These are phyloP conservation scores for Pleurotus pulmonarius DNA, from an alignment of 768 basidiomycete genomes.

Conservation along the genomic window DNA sequence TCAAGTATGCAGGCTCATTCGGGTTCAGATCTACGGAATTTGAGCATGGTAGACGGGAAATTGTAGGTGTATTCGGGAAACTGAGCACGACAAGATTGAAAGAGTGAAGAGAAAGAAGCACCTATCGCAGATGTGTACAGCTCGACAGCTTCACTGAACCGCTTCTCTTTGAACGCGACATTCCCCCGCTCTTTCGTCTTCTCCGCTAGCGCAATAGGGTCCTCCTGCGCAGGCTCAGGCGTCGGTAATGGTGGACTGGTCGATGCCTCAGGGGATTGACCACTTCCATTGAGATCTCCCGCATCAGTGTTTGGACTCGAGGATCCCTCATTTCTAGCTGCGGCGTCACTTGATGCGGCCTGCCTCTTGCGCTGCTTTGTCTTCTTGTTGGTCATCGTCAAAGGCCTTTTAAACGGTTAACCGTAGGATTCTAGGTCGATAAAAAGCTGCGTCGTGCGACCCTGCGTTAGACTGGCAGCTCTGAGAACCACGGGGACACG, in stretches of 20 bases:
- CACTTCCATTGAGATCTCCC: not conserved
- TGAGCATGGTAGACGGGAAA: conserved; percentile 1
- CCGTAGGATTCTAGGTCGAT: no score
- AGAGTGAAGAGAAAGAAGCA: conserved; percentile 17
- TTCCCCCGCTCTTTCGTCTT: conserved; percentile 75
- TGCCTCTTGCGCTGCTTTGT: conserved; percentile 16
- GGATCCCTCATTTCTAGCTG: conserved; percentile 3
- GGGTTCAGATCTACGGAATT: conserved; percentile 49
- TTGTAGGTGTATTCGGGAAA: conserved; percentile 2
- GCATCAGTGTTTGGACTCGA: not conserved
- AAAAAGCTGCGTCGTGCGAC: no score
- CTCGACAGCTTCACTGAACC: conserved; percentile 67
- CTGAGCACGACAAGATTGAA: conserved; percentile 1
- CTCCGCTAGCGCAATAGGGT: conserved; percentile 48
- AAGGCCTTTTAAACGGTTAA: not conserved
- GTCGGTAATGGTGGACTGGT: conserved; percentile 13
- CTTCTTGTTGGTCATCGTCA: conserved; percentile 18
- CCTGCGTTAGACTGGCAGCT: no score
- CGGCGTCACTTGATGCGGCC: conserved; percentile 10
- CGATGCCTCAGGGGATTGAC: conserved; percentile 16
- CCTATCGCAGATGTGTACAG: conserved; percentile 77
- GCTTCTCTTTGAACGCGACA: conserved; percentile 61
- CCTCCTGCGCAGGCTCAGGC: conserved; percentile 19
- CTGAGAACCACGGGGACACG: no score
- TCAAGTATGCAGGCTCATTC: conserved; percentile 70